Conservation (phyloP, 2,329 filamentous ascomycete genomes). For the Alternaria longipes region DNA sequence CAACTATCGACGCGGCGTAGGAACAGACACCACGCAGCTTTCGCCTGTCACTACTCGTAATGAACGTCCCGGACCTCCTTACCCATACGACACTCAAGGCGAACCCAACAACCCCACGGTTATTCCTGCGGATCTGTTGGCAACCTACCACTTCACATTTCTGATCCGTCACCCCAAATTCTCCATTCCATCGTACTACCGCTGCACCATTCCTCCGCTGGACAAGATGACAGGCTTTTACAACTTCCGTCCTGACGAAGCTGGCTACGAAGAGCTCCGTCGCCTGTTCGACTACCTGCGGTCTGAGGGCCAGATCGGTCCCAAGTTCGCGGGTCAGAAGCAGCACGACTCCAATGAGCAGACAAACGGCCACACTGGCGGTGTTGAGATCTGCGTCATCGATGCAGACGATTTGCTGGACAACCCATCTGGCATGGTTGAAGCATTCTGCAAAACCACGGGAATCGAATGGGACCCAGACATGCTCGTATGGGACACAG, state of each 20-base stretch:
- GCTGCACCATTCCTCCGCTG: conserved; percentile 90
- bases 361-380: conserved; percentile 45
- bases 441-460: conserved; percentile 82
- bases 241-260: conserved; percentile 86
- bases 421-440: conserved; percentile 77
- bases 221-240: conserved; percentile 83
- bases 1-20: conserved; percentile 67
- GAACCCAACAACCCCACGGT: conserved; percentile 85
- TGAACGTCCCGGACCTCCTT: conserved; percentile 54
- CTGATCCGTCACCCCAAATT: conserved; percentile 94
- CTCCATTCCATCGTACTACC: conserved; percentile 92
- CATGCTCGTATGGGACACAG: conserved; percentile 87
- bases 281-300: conserved; percentile 86
- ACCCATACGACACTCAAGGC: conserved; percentile 65
- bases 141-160: conserved; percentile 92
- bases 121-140: conserved; percentile 76
- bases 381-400: conserved; percentile 79
- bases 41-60: conserved; percentile 45
- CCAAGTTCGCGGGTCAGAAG: conserved; percentile 64
- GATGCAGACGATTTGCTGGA: conserved; percentile 96
- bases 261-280: conserved; percentile 89
- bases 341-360: conserved; percentile 47
- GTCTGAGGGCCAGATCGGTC: conserved; percentile 73
- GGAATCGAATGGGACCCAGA: conserved; percentile 76
- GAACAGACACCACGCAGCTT: conserved; percentile 56